Evolutionary conservation across 352 stramenopile genomes (phyloP).

Genomic region (Phytophthora colocasiae): DNA sequence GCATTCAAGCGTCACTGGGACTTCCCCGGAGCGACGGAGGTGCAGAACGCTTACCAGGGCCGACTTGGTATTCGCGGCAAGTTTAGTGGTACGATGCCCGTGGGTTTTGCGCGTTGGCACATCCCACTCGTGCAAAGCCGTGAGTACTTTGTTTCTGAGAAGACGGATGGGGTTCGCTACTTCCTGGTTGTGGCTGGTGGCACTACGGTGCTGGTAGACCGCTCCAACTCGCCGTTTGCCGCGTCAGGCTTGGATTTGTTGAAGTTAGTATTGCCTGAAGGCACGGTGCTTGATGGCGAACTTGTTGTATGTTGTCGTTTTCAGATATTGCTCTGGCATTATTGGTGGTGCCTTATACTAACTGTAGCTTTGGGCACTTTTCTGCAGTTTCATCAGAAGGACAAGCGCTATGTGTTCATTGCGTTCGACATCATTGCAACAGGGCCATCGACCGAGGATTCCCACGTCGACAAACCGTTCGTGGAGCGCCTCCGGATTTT

Average conservation of each 20-base stretch:
- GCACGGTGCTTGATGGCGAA: conserved; percentile 91
- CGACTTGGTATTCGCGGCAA: conserved; percentile 77
- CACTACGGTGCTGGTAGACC: conserved; percentile 75
- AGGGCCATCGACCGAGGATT: conserved; percentile 67
- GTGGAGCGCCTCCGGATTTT: conserved; percentile 79
- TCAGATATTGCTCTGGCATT: no score
- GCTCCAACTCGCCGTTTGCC: conserved; percentile 82
- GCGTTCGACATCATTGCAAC: conserved; percentile 92
- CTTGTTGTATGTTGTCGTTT: conserved; percentile 66
- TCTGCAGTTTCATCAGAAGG: conserved; percentile 77
- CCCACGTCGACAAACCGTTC: conserved; percentile 86
- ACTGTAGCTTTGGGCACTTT: conserved; percentile 12
- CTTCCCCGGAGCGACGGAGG: conserved; percentile 68
- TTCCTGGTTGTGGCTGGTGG: conserved; percentile 87
- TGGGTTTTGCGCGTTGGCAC: conserved; percentile 91
- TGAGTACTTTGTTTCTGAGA: conserved; percentile 92
- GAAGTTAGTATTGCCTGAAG: conserved; percentile 79
- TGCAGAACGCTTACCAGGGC: conserved; percentile 84
- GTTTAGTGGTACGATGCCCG: conserved; percentile 92
- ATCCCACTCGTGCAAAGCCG: conserved; percentile 84
- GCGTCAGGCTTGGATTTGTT: conserved; percentile 83
- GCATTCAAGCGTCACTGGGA: conserved; percentile 85
- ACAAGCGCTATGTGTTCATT: conserved; percentile 90
- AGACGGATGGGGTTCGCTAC: conserved; percentile 93
- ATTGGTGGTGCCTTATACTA: conserved; percentile 4